Evolutionary conservation across 495 filamentous ascomycete species (phyloP).

Genomic region (Podospora pseudoanserina): DNA sequence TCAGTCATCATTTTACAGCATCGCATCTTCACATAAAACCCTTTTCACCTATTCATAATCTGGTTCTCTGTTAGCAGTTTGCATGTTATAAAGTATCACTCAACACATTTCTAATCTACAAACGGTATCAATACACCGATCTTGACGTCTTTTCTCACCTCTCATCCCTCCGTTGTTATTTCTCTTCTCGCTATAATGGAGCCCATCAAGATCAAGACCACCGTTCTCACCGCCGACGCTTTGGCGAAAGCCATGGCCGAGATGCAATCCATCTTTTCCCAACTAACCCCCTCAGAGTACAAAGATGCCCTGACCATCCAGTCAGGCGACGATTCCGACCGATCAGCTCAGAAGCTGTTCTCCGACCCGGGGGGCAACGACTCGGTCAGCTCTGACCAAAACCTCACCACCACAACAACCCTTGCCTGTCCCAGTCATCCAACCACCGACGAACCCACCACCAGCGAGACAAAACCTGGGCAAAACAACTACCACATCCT

Average conservation of each 20-base stretch:
- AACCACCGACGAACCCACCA: too few species aligned
- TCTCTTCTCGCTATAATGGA: background rate
- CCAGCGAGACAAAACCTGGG: too few species aligned
- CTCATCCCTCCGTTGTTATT: background rate
- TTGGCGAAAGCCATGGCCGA: background rate
- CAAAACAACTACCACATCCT: background rate
- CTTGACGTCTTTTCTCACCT: background rate
- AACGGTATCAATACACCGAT: background rate
- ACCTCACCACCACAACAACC: background rate
- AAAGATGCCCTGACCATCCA: background rate
- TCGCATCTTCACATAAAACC: background rate
- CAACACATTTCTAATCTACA: background rate
- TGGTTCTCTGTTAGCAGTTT: background rate
- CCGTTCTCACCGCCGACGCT: background rate
- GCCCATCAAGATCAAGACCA: background rate
- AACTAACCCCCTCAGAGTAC: background rate
- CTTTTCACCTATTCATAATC: background rate
- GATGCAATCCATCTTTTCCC: background rate
- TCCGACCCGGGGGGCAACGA: background rate
- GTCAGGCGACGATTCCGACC: background rate
- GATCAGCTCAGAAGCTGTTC: background rate
- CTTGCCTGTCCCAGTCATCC: too few species aligned
- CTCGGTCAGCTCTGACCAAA: background rate
- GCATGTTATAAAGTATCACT: background rate
- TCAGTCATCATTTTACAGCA: background rate